Percentiles rank a stretch among this genome's conserved stretches.
These are phyloP conservation scores for Leucaena leucocephala DNA, from an alignment of 306 rosid genomes.

Conservation along the genomic window DNA sequence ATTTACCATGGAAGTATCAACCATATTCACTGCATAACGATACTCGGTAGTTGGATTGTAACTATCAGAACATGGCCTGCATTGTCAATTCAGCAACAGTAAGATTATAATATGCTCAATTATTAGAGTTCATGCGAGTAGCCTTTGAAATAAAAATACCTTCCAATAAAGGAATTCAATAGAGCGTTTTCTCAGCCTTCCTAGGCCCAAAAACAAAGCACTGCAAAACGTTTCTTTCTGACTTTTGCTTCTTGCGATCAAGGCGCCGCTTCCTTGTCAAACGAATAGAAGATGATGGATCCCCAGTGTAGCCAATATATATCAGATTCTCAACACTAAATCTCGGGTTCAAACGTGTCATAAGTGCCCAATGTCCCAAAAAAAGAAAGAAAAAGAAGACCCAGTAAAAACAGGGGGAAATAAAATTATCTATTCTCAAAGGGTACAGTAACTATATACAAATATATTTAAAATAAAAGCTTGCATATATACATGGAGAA, in stretches of 20 bases:
- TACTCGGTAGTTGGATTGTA: slow-evolving; percentile 59
- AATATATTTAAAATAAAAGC: not conserved
- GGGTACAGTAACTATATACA: not conserved
- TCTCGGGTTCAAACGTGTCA: slow-evolving; percentile 87
- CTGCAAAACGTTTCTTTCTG: slow-evolving; percentile 83
- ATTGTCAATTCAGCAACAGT: slow-evolving; percentile 26
- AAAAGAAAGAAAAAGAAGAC: not conserved
- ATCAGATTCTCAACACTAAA: slow-evolving; percentile 84
- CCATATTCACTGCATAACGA: slow-evolving; percentile 68
- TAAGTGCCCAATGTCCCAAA: slow-evolving; percentile 77
- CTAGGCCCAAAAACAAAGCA: slow-evolving; percentile 97
- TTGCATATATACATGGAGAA: not conserved
- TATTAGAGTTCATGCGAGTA: not conserved
- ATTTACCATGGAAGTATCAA: slow-evolving; percentile 51
- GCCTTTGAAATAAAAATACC: slow-evolving; percentile 24
- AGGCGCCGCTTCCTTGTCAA: slow-evolving; percentile 78
- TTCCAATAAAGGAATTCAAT: slow-evolving; percentile 80
- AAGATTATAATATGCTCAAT: not conserved
- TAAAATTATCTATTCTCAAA: not conserved
- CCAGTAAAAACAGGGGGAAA: not conserved
- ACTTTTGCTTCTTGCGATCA: slow-evolving; percentile 87
- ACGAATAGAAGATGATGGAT: slow-evolving; percentile 70
- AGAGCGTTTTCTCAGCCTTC: slow-evolving; percentile 87
- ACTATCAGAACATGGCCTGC: slow-evolving; percentile 54
- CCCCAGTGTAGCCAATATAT: slow-evolving; percentile 84